A percentile compares a stretch with the other conserved stretches of the same genome.
Conservation (phyloP, 2,329 filamentous ascomycete genomes). For the Myriangium duriaei region DNA sequence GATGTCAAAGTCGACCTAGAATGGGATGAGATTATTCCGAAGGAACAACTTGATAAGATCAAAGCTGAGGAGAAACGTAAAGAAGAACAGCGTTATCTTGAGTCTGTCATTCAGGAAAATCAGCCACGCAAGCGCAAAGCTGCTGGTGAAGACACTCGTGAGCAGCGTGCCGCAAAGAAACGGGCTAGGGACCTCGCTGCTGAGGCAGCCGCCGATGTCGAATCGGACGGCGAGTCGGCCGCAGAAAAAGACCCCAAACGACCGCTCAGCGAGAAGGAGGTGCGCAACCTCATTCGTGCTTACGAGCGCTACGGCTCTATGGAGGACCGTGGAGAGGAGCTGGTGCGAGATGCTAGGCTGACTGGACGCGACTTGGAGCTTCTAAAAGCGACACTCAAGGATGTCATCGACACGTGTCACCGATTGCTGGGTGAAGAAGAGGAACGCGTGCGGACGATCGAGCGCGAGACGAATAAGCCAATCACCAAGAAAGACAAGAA, state of each 20-base stretch:
- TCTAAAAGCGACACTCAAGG: conserved; percentile 60
- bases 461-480: conserved; percentile 61
- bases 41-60: conserved; percentile 77
- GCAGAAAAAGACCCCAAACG: conserved; percentile 65
- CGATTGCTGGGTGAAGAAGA: conserved; percentile 62
- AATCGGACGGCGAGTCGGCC: conserved; percentile 30
- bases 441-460: conserved; percentile 47
- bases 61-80: conserved; percentile 81
- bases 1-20: conserved; percentile 94
- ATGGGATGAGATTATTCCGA: conserved; percentile 97
- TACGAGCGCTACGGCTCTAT: conserved; percentile 86
- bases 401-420: conserved; percentile 63
- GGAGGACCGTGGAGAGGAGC: conserved; percentile 75
- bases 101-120: conserved; percentile 70
- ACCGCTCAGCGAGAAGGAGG: conserved; percentile 86
- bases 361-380: conserved; percentile 71
- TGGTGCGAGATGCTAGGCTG: conserved; percentile 76
- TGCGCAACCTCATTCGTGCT: conserved; percentile 77
- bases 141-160: conserved; percentile 50
- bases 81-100: conserved; percentile 70
- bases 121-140: conserved; percentile 62
- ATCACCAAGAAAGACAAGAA: conserved; percentile 97
- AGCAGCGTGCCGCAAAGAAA: conserved; percentile 58
- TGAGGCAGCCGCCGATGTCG: conserved; percentile 47
- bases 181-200: conserved; percentile 55